Evolutionary conservation across 2,329 filamentous ascomycete species (phyloP).

Genomic region (Cordyceps pruinosa): DNA sequence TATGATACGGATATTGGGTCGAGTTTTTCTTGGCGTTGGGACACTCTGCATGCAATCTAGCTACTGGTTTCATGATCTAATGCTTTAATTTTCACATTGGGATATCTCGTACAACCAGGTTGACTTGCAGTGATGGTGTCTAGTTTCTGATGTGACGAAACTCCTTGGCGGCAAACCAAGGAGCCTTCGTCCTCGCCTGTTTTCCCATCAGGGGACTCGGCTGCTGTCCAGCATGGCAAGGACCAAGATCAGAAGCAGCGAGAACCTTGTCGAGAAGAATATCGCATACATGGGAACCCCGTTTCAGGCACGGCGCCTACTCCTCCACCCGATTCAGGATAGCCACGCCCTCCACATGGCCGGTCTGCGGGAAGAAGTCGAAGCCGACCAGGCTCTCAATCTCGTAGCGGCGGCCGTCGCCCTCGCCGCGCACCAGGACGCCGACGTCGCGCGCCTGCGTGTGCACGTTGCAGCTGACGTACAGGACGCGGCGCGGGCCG

Average conservation of each 20-base stretch:
- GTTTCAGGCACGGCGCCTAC: background rate
- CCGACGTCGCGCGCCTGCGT: slow-evolving; percentile 93
- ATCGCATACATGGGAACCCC: too few relatives aligned
- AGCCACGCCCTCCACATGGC: slow-evolving; percentile 62
- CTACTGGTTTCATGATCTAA: background rate
- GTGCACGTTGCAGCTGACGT: slow-evolving; percentile 97
- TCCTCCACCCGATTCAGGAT: slow-evolving; percentile 52
- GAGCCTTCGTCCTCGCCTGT: too few relatives aligned
- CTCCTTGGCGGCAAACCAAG: too few relatives aligned
- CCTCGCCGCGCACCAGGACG: slow-evolving; percentile 66
- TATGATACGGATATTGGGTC: background rate
- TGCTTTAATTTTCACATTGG: background rate
- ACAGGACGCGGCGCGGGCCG: slow-evolving; percentile 73
- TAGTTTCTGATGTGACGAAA: too few relatives aligned
- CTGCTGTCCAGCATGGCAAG: too few relatives aligned
- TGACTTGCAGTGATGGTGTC: too few relatives aligned
- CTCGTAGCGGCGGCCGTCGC: slow-evolving; percentile 55
- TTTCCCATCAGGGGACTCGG: background rate
- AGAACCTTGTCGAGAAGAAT: background rate
- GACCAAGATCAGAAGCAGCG: background rate
- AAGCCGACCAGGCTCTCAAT: slow-evolving; percentile 90
- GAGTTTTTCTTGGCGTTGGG: background rate
- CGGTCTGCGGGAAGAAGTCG: slow-evolving; percentile 92
- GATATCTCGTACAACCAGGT: background rate
- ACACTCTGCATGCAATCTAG: background rate